Base-by-base conservation (phyloP, 805 yeast genomes). In the Kuraishia hungarica region DNA sequence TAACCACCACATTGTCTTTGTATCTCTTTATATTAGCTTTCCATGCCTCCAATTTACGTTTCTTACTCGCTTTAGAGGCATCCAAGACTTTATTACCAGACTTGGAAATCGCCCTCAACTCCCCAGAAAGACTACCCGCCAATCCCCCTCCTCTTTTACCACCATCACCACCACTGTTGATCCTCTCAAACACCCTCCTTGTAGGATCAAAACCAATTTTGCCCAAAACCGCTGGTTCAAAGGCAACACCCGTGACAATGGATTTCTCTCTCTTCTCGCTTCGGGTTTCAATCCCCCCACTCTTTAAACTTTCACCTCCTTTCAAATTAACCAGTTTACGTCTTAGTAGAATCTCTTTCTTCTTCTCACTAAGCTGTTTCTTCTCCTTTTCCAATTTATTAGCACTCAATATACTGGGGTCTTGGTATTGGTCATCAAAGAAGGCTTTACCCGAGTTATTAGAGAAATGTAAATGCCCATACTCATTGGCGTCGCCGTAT, bases 381-480 rank as follows among this genome's bases (percentile, higher is more conserved):
- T 52, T 54, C 59, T 55, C 52, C 67, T 17, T 62, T 62, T 73
- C 68, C 59, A 72, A 62, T 21, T 69, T 69, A n/a, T 76, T 64
- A 53, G 74, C 74, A 3, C 62, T 67, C 28, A 80, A 55, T 2
- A 75, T 62, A 22, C 75, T 77, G 1, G 85, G 81, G 63, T 78
- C 76, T 11, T 72, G 73, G 59, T 72, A 82, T 35, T 72, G 69
- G 17, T 77, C 78, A 60, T 79, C 75, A 60, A 76, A 80, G 59
- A 81, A 81, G 2, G 83, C 83, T 51, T 69, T 68, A 26, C 79
- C 77, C 3, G 80, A 75, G 23, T 70, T 65, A 52, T 69, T 71
- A 2, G 75, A 70, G 57, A 81, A 82, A 46, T 68, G 65, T 69
- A 57, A 78, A 73, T 57, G 81, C 71, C 43, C 43, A 35, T 35